Base-by-base conservation (phyloP, 352 stramenopile genomes). In the Pythium vanterpoolii region DNA sequence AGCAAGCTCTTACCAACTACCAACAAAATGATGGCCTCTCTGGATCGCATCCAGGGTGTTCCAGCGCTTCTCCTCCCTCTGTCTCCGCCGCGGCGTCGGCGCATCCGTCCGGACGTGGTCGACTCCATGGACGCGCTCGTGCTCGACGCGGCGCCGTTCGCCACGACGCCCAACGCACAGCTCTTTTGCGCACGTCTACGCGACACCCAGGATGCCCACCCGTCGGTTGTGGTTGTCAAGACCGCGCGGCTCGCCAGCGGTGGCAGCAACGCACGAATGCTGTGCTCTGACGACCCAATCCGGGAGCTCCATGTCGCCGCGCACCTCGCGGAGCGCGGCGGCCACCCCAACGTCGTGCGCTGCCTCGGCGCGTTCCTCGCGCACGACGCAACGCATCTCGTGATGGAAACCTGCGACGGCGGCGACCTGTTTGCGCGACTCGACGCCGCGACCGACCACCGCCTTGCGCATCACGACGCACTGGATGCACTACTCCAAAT, bases 191-290 rank as follows among this genome's bases (percentile, higher is more conserved):
- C 42, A 7, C 59, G 50, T 10, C 8, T 56, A 1, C 46, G 21
- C 23, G 26, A 55, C 23, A 18, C 28, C n/a, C 14, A 38, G 5
- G 33, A 4, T 14, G 33, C 21, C 23, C 26, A 59, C 18, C 38
- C 16, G 10, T 43, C 23, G 6, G 13, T 59, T 5, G 74, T 64
- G 3, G 77, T 75, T 19, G 69, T 87, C 69, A 87, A 87, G 54
- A 66, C 76, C 30, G 56, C 71, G 23, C 54, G 44, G 27, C 49
- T 43, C 28, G 40, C 58, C 18, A 40, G 38, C 21, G 19, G 6
- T n/a, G 40, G 51, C 42, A 31, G 18, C 31, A 30, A 45, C 16
- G 26, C 50, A 21, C 43, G 60, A 43, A 51, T 71, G 42, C 62
- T 70, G 38, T 69, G 74, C 61, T 72, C 76, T 38, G 56, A 63